Evolutionary conservation across 2,329 filamentous ascomycete genomes (phyloP).

Genomic region (Exutisphaerella laricina): DNA sequence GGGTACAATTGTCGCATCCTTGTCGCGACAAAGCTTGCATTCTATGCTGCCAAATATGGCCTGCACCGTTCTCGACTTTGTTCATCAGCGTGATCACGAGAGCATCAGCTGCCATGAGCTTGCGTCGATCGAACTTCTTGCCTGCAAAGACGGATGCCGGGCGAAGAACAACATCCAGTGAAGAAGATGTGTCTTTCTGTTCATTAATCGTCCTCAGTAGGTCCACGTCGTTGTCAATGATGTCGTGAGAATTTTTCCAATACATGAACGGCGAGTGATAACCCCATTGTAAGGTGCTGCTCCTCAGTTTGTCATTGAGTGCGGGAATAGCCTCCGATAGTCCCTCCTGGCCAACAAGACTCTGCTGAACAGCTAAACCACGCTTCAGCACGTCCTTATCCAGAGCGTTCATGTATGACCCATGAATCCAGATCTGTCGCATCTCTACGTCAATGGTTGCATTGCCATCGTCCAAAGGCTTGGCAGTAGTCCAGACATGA

Average conservation of each 20-base stretch:
- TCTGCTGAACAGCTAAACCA: slow-evolving; percentile 65
- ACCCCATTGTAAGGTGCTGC: slow-evolving; percentile 56
- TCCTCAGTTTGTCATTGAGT: slow-evolving; percentile 24
- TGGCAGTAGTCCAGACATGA: slow-evolving; percentile 65
- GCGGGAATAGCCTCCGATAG: slow-evolving; percentile 19
- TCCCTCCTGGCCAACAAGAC: slow-evolving; percentile 52
- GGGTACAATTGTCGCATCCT: slow-evolving; percentile 53
- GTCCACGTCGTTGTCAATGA: slow-evolving; percentile 57
- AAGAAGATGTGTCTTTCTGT: slow-evolving; percentile 56
- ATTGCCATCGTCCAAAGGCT: slow-evolving; percentile 29
- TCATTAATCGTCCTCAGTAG: slow-evolving; percentile 65
- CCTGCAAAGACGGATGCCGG: slow-evolving; percentile 78
- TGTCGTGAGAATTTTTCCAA: slow-evolving; percentile 62
- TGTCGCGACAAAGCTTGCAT: slow-evolving; percentile 49
- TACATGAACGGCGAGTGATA: slow-evolving; percentile 79
- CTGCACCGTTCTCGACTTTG: slow-evolving; percentile 58
- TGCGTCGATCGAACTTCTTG: slow-evolving; percentile 65
- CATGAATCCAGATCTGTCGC: slow-evolving; percentile 76
- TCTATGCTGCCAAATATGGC: slow-evolving; percentile 59
- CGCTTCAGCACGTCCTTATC: slow-evolving; percentile 58
- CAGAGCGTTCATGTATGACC: slow-evolving; percentile 72
- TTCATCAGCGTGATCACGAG: slow-evolving; percentile 73
- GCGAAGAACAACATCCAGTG: slow-evolving; percentile 66
- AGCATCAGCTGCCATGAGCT: slow-evolving; percentile 66
- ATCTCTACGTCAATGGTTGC: slow-evolving; percentile 66